Base-by-base conservation (phyloP, 441 rosid genomes). In the Cnidoscolus chayamansa region DNA sequence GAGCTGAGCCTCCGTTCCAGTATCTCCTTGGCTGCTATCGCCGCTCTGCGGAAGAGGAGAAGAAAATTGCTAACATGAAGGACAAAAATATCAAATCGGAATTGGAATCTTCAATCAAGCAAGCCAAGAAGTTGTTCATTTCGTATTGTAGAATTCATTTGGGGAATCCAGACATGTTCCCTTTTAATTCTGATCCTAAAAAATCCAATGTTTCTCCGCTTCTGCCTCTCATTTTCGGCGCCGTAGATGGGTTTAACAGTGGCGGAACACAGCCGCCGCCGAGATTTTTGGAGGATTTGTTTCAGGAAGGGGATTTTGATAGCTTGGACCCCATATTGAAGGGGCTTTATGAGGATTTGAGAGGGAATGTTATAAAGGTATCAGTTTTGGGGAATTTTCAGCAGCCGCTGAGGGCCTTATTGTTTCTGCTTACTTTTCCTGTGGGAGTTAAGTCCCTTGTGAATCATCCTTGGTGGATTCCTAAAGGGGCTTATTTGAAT, bases 391-490 rank as follows among this genome's bases (percentile, higher is more conserved):
- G 98, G 67, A 85, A 96, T 58, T 93, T 93, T 58, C 95, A 88
- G 88, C 97, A 86, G 76, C 98, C 99, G 1, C 76, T 93, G 71
- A 89, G 96, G 81, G 94, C 97, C 19, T 78, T 96, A 82, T 74
- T 80, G 88, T 89, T 81, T 81, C 86, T 96, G 78, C 84, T 91
- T 74, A 80, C 84, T 71, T 89, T 87, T 76, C 94, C 96, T 0
- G 84, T 79, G 15, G 94, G 97, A 16, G 98, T 96, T 10, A 91
- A 82, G 85, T 78, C 97, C 30, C 83, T 96, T 72, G 97, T 96
- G 71, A 87, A 81, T 81, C 97, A 93, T 80, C 85, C 79, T 2
- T 93, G 99, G 99, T 96, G 98, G 98, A 87, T 93, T 76, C 99
- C 99, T 3, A 87, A 86, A n/a, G 97, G 95, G 37, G 84, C 83